phyloP scores from a whole-genome alignment of 164 flowering plant species.

The Piper longum region DNA sequence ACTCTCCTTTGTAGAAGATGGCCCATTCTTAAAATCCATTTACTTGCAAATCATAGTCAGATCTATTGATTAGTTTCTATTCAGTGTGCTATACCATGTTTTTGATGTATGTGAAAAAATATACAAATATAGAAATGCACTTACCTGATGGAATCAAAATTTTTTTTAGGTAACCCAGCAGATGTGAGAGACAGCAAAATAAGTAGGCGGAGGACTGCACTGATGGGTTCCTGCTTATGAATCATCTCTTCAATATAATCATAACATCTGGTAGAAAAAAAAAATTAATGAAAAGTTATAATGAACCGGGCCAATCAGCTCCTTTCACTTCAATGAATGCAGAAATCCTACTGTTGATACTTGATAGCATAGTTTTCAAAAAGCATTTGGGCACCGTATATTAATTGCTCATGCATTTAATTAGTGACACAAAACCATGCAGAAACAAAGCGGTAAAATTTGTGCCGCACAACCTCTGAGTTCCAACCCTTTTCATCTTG shows the following conservation, averaged over 20 bases:
- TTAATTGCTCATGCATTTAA: too few relatives aligned
- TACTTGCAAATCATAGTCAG: too few relatives aligned
- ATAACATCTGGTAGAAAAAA: slow-evolving; percentile 68
- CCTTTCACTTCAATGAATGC: background rate
- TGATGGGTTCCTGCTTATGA: slow-evolving; percentile 91
- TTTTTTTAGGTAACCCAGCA: slow-evolving; percentile 74
- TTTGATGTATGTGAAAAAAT: background rate
- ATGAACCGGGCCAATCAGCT: background rate
- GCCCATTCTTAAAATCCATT: too few relatives aligned
- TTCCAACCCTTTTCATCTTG: too few relatives aligned
- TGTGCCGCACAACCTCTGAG: too few relatives aligned
- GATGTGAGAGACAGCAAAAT: slow-evolving; percentile 77
- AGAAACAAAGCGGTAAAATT: too few relatives aligned
- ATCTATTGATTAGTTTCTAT: too few relatives aligned
- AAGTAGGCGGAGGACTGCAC: slow-evolving; percentile 64
- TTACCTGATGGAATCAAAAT: slow-evolving; percentile 84
- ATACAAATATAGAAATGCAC: background rate
- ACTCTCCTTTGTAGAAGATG: too few relatives aligned
- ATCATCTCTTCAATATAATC: slow-evolving; percentile 97
- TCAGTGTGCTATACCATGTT: background rate
- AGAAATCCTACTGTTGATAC: background rate
- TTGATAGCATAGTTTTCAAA: background rate
- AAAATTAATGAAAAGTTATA: background rate
- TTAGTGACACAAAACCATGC: too few relatives aligned
- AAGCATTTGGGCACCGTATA: too few relatives aligned